Evolutionary conservation across 2,329 filamentous ascomycete species (phyloP), one percentile per base, ranked within the genome.

Genomic region (Xylaria sp.): DNA sequence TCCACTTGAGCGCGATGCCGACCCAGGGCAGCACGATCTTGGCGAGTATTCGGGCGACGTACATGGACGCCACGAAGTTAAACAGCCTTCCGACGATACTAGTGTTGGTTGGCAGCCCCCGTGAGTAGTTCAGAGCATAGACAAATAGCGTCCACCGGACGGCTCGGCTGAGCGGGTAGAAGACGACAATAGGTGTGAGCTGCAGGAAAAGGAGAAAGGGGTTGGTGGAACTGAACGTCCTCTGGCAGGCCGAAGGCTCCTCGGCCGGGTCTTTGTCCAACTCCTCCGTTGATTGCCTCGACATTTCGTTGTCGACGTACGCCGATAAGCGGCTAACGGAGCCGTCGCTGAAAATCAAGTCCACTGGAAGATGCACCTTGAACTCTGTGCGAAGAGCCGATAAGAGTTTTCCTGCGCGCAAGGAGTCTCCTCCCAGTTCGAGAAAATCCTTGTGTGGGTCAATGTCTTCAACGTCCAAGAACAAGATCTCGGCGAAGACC

Each of bases 61-160:
- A 52, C 39, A 83, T 76, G 7, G 73, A 74, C 9, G 79, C 40
- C 0, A 76, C 71, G 17, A 84, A 70, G 52, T 78, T 76, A 50
- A 83, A 50, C 11, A 83, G 69, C 34, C 80, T 75, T 5, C 79
- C 79, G 4, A 70, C 59, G 1, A 79, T 62, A 38, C 63, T 67
- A 1, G 68, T 24, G 42, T 73, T 73, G 1, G 77, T 79, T 3
- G 68, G 61, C 69, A 74, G 76, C 2, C 55, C 34, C 39, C 76
- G 71, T 0, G 71, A 73, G 20, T 72, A 73, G 24, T 73, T 69
- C 44, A 84, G 67, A 4, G 73, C 67, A 48, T 79, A 73, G 42
- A 83, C 72, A 62, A 84, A 82, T 13, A 78, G 49, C 0, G 79
- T 78, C 81, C 80, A 83, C 47, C 79, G 77, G 29, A 79, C 69